Conservation (phyloP, 306 rosid species). For the Dicorynia guianensis region DNA sequence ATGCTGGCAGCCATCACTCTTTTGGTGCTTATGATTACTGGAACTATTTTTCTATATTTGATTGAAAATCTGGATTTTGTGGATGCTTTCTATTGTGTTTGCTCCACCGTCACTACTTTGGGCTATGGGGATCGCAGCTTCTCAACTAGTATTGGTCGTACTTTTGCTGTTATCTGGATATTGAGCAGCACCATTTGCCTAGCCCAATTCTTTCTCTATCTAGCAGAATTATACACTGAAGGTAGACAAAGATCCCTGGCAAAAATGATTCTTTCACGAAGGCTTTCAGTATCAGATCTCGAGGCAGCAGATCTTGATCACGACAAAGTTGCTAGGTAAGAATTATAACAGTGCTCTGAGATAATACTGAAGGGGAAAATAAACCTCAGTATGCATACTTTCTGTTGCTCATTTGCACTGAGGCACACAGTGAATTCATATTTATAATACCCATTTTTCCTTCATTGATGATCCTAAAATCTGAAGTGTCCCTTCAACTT, state of each 20-base stretch:
- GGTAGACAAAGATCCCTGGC: slow-evolving; percentile 64
- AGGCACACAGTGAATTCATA: background rate
- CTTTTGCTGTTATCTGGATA: slow-evolving; percentile 87
- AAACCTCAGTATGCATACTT: background rate
- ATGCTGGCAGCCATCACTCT: slow-evolving; percentile 48
- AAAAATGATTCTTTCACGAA: slow-evolving; percentile 64
- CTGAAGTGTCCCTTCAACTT: background rate
- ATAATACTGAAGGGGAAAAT: background rate
- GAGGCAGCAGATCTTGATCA: slow-evolving; percentile 77
- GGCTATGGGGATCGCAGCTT: slow-evolving; percentile 92
- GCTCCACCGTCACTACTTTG: slow-evolving; percentile 84
- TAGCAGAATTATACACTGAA: slow-evolving; percentile 73
- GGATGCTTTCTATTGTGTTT: slow-evolving; percentile 85
- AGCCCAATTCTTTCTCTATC: slow-evolving; percentile 77
- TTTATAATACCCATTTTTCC: background rate
- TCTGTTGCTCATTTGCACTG: background rate
- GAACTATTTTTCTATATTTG: slow-evolving; percentile 58
- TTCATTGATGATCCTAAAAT: slow-evolving; percentile 8
- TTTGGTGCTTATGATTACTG: slow-evolving; percentile 54
- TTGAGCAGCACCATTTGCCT: slow-evolving; percentile 80
- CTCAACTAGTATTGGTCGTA: slow-evolving; percentile 67
- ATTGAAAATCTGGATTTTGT: slow-evolving; percentile 60
- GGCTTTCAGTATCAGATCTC: slow-evolving; percentile 40
- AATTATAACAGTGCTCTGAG: background rate
- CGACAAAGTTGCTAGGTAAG: slow-evolving; percentile 74